Percentiles rank a stretch among this genome's conserved stretches.
phyloP scores from a whole-genome alignment of 1,284 basidiomycete species.

The Cryptococcus amylolentus region DNA sequence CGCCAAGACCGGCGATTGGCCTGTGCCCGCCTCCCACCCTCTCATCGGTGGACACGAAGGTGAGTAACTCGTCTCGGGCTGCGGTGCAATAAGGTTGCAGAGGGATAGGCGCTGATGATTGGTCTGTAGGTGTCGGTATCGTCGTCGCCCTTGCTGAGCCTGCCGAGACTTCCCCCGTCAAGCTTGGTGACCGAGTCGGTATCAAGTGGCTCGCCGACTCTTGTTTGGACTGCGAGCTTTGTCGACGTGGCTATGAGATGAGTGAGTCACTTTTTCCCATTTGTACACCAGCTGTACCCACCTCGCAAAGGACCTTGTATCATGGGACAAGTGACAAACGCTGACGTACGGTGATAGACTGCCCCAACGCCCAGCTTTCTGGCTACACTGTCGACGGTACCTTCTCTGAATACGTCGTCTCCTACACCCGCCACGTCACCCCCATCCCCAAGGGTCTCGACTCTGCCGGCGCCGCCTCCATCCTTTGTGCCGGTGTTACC shows the following conservation, averaged over 20 bases:
- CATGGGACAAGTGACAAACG: not conserved
- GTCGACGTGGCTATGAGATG: slow-evolving; percentile 63
- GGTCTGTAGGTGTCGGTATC: slow-evolving; percentile 40
- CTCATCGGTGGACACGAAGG: slow-evolving; percentile 66
- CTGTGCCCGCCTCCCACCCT: slow-evolving; percentile 59
- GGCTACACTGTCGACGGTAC: slow-evolving; percentile 78
- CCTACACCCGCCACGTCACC: slow-evolving; percentile 60
- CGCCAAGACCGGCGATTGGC: slow-evolving; percentile 66
- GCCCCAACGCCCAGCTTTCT: slow-evolving; percentile 60
- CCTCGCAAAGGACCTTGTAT: not conserved
- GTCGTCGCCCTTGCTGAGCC: slow-evolving; percentile 72
- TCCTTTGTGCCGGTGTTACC: slow-evolving; percentile 66
- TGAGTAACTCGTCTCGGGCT: not conserved
- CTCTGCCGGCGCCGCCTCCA: slow-evolving; percentile 69
- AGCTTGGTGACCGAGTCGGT: slow-evolving; percentile 74
- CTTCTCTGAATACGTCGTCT: slow-evolving; percentile 72
- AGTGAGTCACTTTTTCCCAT: slow-evolving; percentile 8
- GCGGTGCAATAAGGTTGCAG: not conserved
- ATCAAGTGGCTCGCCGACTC: slow-evolving; percentile 75
- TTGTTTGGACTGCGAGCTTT: slow-evolving; percentile 69
- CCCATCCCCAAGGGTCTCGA: slow-evolving; percentile 66
- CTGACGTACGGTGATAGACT: slow-evolving; percentile 44
- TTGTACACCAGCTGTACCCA: not conserved
- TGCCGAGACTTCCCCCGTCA: slow-evolving; percentile 55
- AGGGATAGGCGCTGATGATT: not conserved